Conservation (phyloP, 108 stramenopile species). For the Nitzschia putrida region DNA sequence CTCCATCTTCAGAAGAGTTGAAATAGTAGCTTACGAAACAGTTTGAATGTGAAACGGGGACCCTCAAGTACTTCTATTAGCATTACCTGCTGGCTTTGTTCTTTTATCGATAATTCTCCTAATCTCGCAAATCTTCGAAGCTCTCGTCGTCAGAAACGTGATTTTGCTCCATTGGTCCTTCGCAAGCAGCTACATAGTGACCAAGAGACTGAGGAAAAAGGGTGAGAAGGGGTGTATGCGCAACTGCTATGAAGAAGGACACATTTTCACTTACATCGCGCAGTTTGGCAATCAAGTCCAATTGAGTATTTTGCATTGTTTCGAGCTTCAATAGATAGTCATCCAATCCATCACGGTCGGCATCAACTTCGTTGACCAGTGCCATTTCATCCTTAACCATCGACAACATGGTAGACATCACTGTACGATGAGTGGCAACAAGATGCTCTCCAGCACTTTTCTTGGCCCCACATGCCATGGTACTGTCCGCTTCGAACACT, state of each 20-base stretch:
- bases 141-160: slow-evolving; percentile 32
- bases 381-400: slow-evolving; percentile 81
- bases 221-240: neutral
- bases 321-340: slow-evolving; percentile 68
- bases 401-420: slow-evolving; percentile 61
- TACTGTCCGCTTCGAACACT: too few species aligned
- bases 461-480: slow-evolving; percentile 1
- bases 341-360: slow-evolving; percentile 64
- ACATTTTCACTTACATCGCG: slow-evolving; percentile 37
- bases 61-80: too few species aligned
- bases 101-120: too few species aligned
- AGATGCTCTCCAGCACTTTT: slow-evolving; percentile 42
- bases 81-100: too few species aligned
- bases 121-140: slow-evolving; percentile 45
- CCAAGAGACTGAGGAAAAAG: slow-evolving; percentile 24
- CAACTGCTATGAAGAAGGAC: neutral
- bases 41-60: too few species aligned
- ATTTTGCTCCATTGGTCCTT: slow-evolving; percentile 8
- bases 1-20: too few species aligned
- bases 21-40: too few species aligned
- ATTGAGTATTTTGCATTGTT: slow-evolving; percentile 52
- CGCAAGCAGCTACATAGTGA: slow-evolving; percentile 28
- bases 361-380: slow-evolving; percentile 62
- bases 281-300: slow-evolving; percentile 54
- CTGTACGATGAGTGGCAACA: slow-evolving; percentile 54